Evolutionary conservation across 257 asterid genomes (phyloP), one percentile per base, ranked within the genome.

Genomic region (Rauvolfia tetraphylla): DNA sequence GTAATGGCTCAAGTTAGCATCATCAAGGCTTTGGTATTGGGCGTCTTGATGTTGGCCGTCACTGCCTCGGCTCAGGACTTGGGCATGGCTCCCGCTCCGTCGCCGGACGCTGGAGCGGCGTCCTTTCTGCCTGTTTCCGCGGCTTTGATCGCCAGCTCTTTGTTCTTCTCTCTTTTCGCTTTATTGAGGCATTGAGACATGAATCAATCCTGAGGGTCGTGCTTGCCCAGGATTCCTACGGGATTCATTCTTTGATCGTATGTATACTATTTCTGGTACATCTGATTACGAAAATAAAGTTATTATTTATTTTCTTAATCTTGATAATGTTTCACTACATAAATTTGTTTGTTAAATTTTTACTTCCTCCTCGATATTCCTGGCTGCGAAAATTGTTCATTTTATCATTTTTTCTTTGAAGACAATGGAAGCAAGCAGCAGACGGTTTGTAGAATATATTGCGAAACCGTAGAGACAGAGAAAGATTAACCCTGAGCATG

Each of bases 1-100:
- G 67, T 38, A 79, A 90, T 87, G 96, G 96, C 93, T 15, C 85
- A 83, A 68, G 69, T 76, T 78, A 76, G 81, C 88, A 69, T 71
- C 59, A 7, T 15, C 59, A 71, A 71, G 74, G 53, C 74, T 39
- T 17, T 57, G 62, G 63, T 79, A 8, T 42, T 80, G 56, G 61
- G 68, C n/a, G 78, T 74, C 54, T 27, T 76, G 10, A 61, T 76
- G 51, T 46, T n/a, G 3, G 70, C 75, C 42, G 82, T 86, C 63
- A 34, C 85, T 69, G 51, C 84, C 4, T 86, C 73, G 15, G 91
- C 90, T 41, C 89, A 84, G 80, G 88, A 89, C 15, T n/a, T 56
- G 10, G 27, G 42, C 14, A 72, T 72, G 34, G 86, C 88, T 5
- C 85, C 84, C 9, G 76, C 91, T 17, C 86, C 86, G 0, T 38